Evolutionary conservation across 2,329 filamentous ascomycete genomes (phyloP).

Genomic region (Ceratocystis smalleyi): DNA sequence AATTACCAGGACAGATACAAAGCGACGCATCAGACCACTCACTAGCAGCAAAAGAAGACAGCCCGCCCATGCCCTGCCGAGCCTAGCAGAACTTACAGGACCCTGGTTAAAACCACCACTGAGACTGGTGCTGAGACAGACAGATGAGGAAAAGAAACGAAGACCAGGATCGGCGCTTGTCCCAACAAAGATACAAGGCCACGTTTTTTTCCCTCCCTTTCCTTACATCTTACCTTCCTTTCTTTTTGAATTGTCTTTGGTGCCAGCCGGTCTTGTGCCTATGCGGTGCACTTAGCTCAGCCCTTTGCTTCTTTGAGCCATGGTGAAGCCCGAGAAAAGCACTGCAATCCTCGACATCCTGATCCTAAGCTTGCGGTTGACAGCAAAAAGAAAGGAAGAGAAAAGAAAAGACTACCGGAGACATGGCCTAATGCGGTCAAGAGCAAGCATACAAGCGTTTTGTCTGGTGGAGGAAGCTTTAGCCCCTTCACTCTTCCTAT

Average conservation of each 20-base stretch:
- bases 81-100: background rate
- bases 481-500: background rate
- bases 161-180: background rate
- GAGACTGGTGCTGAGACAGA: background rate
- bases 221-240: background rate
- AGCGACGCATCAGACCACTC: background rate
- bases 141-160: background rate
- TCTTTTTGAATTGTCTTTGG: no score
- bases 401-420: background rate
- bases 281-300: background rate
- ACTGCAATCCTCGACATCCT: background rate
- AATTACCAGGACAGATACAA: background rate
- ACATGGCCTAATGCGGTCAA: background rate
- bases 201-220: background rate
- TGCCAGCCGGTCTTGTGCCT: background rate
- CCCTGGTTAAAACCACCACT: background rate
- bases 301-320: background rate
- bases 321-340: background rate
- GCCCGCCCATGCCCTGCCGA: background rate
- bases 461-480: background rate
- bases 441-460: background rate
- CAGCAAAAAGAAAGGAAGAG: no score
- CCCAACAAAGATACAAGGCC: background rate
- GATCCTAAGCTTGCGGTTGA: background rate
- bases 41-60: background rate